Conservation (phyloP, 2,329 filamentous ascomycete genomes). For the Clonostachys chloroleuca region DNA sequence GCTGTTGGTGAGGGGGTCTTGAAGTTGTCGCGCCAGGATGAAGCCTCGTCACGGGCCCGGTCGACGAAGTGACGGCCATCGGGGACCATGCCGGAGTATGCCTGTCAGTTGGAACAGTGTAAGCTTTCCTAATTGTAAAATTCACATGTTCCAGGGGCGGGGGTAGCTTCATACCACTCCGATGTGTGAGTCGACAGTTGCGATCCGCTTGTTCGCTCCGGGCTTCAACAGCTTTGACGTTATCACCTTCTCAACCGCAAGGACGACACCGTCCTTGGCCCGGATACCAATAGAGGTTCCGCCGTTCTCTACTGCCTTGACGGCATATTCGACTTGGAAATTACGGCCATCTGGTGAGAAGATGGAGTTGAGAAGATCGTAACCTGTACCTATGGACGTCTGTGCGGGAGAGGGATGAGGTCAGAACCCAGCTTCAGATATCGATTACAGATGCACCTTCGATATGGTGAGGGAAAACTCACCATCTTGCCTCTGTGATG, state of each 20-base stretch:
- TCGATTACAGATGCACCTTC: slow-evolving; percentile 3
- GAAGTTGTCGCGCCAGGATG: slow-evolving; percentile 87
- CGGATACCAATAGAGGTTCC: slow-evolving; percentile 94
- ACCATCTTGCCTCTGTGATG: not conserved
- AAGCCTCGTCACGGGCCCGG: slow-evolving; percentile 89
- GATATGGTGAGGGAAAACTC: slow-evolving; percentile 9
- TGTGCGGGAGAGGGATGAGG: slow-evolving; percentile 26
- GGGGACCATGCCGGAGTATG: slow-evolving; percentile 89
- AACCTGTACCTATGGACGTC: slow-evolving; percentile 99
- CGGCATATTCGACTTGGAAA: slow-evolving; percentile 98
- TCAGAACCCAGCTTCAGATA: slow-evolving; percentile 6
- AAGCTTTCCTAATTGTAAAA: not conserved
- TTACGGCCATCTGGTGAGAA: slow-evolving; percentile 99
- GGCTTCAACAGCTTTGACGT: slow-evolving; percentile 93
- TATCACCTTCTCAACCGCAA: slow-evolving; percentile 95
- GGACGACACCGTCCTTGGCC: slow-evolving; percentile 94
- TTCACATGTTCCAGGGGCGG: not conserved
- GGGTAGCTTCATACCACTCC: slow-evolving; percentile 69
- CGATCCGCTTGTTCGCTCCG: slow-evolving; percentile 95
- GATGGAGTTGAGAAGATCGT: slow-evolving; percentile 99
- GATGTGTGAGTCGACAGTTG: slow-evolving; percentile 87
- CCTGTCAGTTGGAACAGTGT: slow-evolving; percentile 44
- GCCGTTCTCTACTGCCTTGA: slow-evolving; percentile 97
- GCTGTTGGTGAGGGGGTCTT: slow-evolving; percentile 88
- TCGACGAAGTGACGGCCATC: slow-evolving; percentile 94